A percentile compares a stretch with the other conserved stretches of the same genome.
Conservation (phyloP, 2,329 filamentous ascomycete genomes). For the Botrytis medusae region DNA sequence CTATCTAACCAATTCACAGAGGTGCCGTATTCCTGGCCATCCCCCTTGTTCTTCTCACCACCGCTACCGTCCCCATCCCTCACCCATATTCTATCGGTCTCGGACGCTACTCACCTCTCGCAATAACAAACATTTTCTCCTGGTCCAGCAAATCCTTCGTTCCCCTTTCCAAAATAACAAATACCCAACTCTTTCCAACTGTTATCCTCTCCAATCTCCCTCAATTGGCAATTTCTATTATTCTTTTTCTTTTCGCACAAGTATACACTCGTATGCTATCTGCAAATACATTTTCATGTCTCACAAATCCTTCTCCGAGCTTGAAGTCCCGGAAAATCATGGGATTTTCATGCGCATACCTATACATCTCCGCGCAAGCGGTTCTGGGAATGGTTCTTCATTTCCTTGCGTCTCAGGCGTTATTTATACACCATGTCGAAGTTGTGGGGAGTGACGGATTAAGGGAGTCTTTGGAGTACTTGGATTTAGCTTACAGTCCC, state of each 20-base stretch:
- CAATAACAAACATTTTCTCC: not conserved
- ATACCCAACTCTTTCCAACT: slow-evolving; percentile 22
- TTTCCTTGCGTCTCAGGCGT: slow-evolving; percentile 10
- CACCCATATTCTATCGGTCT: not conserved
- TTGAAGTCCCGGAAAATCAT: not conserved
- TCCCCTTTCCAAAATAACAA: slow-evolving; percentile 1
- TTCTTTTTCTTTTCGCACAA: slow-evolving; percentile 48
- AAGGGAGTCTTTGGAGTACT: not conserved
- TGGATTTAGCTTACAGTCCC: slow-evolving; percentile 16
- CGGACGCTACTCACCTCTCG: slow-evolving; percentile 1
- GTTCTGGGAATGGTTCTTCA: slow-evolving; percentile 1
- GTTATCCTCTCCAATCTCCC: slow-evolving; percentile 47
- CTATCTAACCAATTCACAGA: not conserved
- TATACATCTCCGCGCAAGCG: not conserved
- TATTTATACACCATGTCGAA: slow-evolving; percentile 15
- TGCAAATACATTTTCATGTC: slow-evolving; percentile 45
- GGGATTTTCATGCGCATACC: not conserved
- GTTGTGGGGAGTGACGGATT: not conserved
- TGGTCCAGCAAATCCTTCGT: slow-evolving; percentile 10
- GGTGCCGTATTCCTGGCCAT: not conserved
- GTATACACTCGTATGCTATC: slow-evolving; percentile 49
- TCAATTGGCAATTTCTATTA: slow-evolving; percentile 48
- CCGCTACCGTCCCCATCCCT: slow-evolving; percentile 13
- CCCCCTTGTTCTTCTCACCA: slow-evolving; percentile 14
- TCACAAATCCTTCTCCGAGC: not conserved